Evolutionary conservation across 805 yeast species (phyloP), one percentile per base, ranked within the genome.

Genomic region (Ogataea neopini): DNA sequence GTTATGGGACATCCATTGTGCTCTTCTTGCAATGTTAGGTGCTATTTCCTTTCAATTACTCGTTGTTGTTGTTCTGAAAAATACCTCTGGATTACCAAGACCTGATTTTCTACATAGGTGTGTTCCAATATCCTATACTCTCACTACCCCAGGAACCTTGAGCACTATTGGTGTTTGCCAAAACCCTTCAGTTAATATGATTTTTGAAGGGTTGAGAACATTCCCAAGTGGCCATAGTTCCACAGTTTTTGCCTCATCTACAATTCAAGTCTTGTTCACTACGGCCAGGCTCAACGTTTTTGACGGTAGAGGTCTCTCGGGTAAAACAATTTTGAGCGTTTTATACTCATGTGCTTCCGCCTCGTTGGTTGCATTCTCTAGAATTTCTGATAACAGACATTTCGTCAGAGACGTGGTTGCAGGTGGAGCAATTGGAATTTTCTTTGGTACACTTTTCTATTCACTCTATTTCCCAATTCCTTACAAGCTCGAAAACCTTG

Each of bases 161-260:
- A 74, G 73, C 14, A 69, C 64, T 40, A 78, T 79, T 20, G 74
- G 69, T 10, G 72, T 75, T 1, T 80, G 84, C 57, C 66, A 76
- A 1, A 68, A 74, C 20, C 57, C 60, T 1, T 57, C 75, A 43
- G 18, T 58, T 3, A 55, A 50, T 13, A 47, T 67, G 3, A 58
- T 80, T 15, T 58, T 63, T 56, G 83, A 79, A 56, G 84, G 84
- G 1, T 75, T 77, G 57, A 69, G 81, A 52, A 75, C 81, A 22
- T 78, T 81, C 40, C 84, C 84, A 1, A 76, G 81, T 41, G 84
- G 83, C 1, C 84, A 80, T 57, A 70, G 83, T 0, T 67, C 80
- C 7, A 67, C 78, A 5, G 65, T 77, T 18, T 79, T 79, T 54
- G 69, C 81, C 0, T 74, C 82, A 0, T 67, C 72, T 49, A 66